phyloP scores from a whole-genome alignment of 1,139 yeast species.

The Suhomyces coccinellae region DNA sequence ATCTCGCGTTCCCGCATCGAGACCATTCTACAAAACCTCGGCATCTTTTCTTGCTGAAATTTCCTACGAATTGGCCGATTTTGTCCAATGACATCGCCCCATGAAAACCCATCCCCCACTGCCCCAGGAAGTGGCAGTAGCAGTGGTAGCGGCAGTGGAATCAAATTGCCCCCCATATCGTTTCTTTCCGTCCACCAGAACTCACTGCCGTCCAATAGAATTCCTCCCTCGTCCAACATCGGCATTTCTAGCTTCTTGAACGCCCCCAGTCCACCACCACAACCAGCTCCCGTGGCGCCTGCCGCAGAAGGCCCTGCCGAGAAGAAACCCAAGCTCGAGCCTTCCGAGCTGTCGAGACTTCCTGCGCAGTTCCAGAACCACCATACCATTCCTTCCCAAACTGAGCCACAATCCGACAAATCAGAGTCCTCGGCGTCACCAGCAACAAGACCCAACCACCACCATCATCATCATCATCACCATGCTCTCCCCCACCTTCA shows the following conservation, averaged over 20 bases:
- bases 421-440: too few species aligned
- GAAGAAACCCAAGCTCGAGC: conserved; percentile 6
- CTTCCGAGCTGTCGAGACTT: neutral
- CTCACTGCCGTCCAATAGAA: conserved; percentile 15
- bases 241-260: conserved; percentile 23
- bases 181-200: conserved; percentile 23
- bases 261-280: conserved; percentile 10
- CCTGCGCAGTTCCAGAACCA: too few species aligned
- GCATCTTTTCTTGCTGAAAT: neutral
- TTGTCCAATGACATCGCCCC: conserved; percentile 10
- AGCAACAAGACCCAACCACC: conserved; percentile 7
- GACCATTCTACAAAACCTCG: neutral
- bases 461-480: conserved; percentile 23
- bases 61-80: neutral
- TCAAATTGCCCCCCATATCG: conserved; percentile 32
- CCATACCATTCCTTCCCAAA: too few species aligned
- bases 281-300: neutral
- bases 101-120: conserved; percentile 9
- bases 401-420: too few species aligned
- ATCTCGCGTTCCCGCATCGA: neutral
- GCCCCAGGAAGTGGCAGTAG: neutral
- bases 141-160: conserved; percentile 14
- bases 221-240: conserved; percentile 23
- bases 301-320: conserved; percentile 3
- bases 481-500: conserved; percentile 12